These are phyloP conservation scores for Talaromyces liani DNA, from an alignment of 495 filamentous ascomycete species.

Conservation along the genomic window DNA sequence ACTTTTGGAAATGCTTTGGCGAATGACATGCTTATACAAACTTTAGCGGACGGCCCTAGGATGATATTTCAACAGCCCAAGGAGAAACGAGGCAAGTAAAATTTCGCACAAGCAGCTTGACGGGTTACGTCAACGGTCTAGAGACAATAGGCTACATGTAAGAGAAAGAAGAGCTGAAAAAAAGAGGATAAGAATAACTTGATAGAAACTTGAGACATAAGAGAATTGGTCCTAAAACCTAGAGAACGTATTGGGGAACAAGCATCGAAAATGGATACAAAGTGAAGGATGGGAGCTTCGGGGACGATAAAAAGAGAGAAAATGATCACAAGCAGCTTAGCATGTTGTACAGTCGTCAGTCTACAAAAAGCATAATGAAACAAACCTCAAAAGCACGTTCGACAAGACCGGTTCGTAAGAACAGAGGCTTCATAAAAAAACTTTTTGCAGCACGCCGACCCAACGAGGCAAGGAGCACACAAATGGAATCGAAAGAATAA, in stretches of 20 bases:
- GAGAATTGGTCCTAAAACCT: conserved; percentile 6
- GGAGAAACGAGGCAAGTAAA: background rate
- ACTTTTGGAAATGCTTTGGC: background rate
- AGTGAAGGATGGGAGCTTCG: conserved; percentile 7
- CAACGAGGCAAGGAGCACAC: conserved; percentile 30
- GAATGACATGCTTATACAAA: background rate
- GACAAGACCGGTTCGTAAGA: conserved; percentile 36
- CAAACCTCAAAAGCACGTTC: conserved; percentile 33
- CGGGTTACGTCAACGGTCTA: background rate
- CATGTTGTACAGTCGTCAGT: conserved; percentile 29
- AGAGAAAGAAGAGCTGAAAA: background rate
- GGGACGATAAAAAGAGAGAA: conserved; percentile 3
- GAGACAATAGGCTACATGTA: background rate
- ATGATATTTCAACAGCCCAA: background rate
- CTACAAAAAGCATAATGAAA: conserved; percentile 27
- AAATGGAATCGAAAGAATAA: conserved; percentile 17
- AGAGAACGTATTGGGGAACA: conserved; percentile 16
- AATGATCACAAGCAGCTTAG: conserved; percentile 8
- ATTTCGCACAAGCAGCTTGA: conserved; percentile 2
- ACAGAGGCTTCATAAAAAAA: conserved; percentile 29
- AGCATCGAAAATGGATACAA: conserved; percentile 14
- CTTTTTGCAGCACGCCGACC: conserved; percentile 46
- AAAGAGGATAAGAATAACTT: background rate
- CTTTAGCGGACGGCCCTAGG: background rate
- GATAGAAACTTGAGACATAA: conserved; percentile 1